phyloP scores from a whole-genome alignment of 2,329 filamentous ascomycete species.

The Aspergillus eucalypticola region DNA sequence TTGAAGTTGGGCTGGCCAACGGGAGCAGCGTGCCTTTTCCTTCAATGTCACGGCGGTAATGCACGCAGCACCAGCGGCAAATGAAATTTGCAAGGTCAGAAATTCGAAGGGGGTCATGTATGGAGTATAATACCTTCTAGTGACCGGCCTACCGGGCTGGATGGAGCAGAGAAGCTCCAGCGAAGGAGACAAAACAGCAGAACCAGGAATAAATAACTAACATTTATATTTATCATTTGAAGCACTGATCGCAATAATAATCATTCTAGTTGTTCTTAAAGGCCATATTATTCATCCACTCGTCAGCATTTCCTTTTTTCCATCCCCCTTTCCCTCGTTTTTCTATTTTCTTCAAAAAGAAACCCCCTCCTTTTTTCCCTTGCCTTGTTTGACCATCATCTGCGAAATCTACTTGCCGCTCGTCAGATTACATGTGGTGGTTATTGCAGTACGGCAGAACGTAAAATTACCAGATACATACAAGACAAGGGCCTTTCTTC shows the following conservation, averaged over 20 bases:
- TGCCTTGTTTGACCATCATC: background rate
- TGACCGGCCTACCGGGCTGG: background rate
- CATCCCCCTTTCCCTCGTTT: slow-evolving; percentile 1
- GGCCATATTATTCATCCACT: background rate
- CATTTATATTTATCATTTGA: background rate
- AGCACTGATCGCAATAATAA: background rate
- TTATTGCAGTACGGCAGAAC: background rate
- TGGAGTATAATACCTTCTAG: background rate
- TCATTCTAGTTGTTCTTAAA: background rate
- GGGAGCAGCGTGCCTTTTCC: slow-evolving; percentile 18
- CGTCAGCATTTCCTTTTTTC: background rate
- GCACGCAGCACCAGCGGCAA: slow-evolving; percentile 1
- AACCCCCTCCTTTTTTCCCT: background rate
- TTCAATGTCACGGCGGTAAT: slow-evolving; percentile 9
- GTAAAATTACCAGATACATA: background rate
- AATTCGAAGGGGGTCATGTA: slow-evolving; percentile 3
- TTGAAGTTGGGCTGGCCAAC: slow-evolving; percentile 14
- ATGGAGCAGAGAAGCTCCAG: background rate
- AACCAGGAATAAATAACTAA: background rate
- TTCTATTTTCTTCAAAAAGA: too few relatives aligned
- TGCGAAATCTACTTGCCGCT: background rate
- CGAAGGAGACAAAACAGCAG: background rate
- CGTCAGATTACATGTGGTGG: background rate
- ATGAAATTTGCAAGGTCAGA: slow-evolving; percentile 8
- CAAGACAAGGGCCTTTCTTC: background rate